Evolutionary conservation across 1,284 basidiomycete species (phyloP).

Genomic region (Phylloboletellus chloephorus): DNA sequence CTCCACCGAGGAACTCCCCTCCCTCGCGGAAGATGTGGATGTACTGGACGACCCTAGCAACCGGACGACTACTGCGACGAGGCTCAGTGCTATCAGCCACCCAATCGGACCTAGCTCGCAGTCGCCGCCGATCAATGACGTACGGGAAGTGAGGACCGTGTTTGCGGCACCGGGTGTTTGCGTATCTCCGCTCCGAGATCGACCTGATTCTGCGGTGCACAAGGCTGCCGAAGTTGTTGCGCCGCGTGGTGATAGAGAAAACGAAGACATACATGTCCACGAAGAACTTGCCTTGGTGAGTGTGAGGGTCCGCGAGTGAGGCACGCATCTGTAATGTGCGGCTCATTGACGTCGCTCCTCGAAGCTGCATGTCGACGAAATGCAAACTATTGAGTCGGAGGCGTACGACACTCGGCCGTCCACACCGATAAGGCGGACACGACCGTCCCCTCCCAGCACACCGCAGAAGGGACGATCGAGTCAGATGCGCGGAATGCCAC

Average conservation of each 20-base stretch:
- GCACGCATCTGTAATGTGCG: slow-evolving; percentile 5
- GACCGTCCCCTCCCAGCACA: slow-evolving; percentile 20
- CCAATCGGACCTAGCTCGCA: slow-evolving; percentile 2
- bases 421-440: slow-evolving; percentile 24
- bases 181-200: slow-evolving; percentile 42
- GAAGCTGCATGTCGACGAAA: slow-evolving; percentile 12
- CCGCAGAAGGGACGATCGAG: slow-evolving; percentile 24
- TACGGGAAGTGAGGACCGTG: slow-evolving; percentile 2
- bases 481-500: slow-evolving; percentile 10
- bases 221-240: slow-evolving; percentile 2
- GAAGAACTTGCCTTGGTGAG: slow-evolving; percentile 17
- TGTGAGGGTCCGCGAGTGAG: slow-evolving; percentile 9
- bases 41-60: slow-evolving; percentile 11
- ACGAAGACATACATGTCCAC: slow-evolving; percentile 7
- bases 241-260: slow-evolving; percentile 19
- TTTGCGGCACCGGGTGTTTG: slow-evolving; percentile 43
- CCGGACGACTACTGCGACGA: neutral
- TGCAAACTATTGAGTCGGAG: neutral
- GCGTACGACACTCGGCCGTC: slow-evolving; percentile 6
- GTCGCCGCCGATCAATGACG: slow-evolving; percentile 17
- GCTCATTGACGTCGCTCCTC: slow-evolving; percentile 3
- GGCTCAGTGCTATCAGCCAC: slow-evolving; percentile 1
- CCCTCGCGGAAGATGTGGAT: slow-evolving; percentile 8
- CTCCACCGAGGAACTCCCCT: slow-evolving; percentile 15
- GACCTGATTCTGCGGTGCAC: slow-evolving; percentile 5